Evolutionary conservation across 2,329 filamentous ascomycete genomes (phyloP), one percentile per base, ranked within the genome.

Genomic region (Gyromitra esculenta): DNA sequence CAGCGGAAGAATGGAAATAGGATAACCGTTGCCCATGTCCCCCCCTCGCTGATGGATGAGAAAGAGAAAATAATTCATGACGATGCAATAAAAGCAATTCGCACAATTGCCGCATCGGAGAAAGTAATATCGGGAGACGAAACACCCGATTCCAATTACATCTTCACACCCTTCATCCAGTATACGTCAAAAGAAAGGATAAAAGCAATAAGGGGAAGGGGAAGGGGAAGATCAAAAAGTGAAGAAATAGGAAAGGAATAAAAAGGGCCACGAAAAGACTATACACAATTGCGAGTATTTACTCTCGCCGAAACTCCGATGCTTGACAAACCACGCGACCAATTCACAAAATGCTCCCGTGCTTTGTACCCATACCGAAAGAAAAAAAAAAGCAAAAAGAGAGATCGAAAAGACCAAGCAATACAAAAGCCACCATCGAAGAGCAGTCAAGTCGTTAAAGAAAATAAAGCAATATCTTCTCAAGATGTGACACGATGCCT

Each of bases 241-340:
- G 60, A 54, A 75, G 54, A 64, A 25, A 70, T 75, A 64, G 59
- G 70, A 54, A 68, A 69, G 66, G 52, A 68, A 73, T 73, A 66
- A 74, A 60, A 74, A 77, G 41, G 43, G 69, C 70, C 75, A 77
- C 64, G 75, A 74, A 77, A 79, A 77, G 64, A 79, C 75, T 79
- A 77, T 79, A 79, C 78, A 79, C 78, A 79, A 77, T 76, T 79
- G 78, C 77, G 77, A 80, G 78, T 78, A 66, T 64, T 77, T 56
- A 71, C 65, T 77, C 77, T 68, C 75, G 77, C 78, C 73, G 62
- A 63, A 80, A 79, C 79, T 80, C 79, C 79, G 73, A 79, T 80
- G 76, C 76, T 80, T 73, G 69, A 77, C 54, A 64, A 72, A 76
- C 66, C 72, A 77, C 52, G 35, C 71, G 60, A 75, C 67, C 65